Percentiles rank a stretch among this genome's conserved stretches.
Evolutionary conservation across 2,329 filamentous ascomycete species (phyloP).

Genomic region (Ploettnerulaceae sp.): DNA sequence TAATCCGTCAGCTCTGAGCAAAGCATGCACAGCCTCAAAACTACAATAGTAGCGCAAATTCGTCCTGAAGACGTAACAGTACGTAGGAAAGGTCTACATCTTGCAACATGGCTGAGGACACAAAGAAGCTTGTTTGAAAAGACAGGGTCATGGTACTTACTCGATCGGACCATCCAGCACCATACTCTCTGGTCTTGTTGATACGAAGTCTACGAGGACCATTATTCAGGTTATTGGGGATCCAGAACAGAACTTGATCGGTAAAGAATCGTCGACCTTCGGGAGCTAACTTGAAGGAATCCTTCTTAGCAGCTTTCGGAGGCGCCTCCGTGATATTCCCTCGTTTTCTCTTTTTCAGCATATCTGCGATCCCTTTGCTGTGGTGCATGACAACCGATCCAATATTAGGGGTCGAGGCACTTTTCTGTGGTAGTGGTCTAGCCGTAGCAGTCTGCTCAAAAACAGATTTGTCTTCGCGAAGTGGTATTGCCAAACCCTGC

Average conservation of each 20-base stretch:
- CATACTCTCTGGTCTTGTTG: conserved; percentile 66
- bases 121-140: neutral
- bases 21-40: too few species aligned
- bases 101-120: too few species aligned
- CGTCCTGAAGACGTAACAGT: neutral
- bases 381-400: conserved; percentile 25
- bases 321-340: neutral
- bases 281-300: conserved; percentile 42
- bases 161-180: conserved; percentile 63
- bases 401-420: conserved; percentile 25
- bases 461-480: neutral
- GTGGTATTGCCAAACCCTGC: conserved; percentile 4
- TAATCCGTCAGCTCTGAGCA: neutral
- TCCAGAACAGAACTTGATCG: conserved; percentile 64
- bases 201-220: conserved; percentile 66
- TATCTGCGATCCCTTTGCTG: conserved; percentile 27
- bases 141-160: conserved; percentile 1
- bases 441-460: neutral
- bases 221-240: conserved; percentile 74
- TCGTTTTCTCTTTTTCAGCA: conserved; percentile 24
- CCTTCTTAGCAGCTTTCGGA: conserved; percentile 35
- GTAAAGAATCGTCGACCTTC: conserved; percentile 55
- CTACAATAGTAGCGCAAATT: too few species aligned
- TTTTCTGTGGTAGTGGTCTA: conserved; percentile 15
- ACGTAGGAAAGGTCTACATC: neutral